phyloP scores from a whole-genome alignment of 1,284 basidiomycete species.

The Phlebopus sp. region DNA sequence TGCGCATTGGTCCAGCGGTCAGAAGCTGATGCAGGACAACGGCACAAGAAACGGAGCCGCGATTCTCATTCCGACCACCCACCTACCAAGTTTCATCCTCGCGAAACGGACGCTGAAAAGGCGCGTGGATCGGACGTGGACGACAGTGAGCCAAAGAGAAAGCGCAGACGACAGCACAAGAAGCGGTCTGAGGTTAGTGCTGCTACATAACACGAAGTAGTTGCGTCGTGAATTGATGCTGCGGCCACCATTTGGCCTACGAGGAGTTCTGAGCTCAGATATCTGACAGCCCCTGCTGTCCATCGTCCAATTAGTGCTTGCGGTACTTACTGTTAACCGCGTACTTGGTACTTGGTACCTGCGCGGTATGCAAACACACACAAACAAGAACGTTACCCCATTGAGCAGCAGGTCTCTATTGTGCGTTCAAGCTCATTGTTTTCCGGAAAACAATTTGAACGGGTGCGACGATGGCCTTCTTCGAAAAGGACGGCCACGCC shows the following conservation, averaged over 20 bases:
- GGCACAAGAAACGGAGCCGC: conserved; percentile 21
- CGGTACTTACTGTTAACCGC: too few species aligned
- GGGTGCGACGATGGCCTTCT: conserved; percentile 1
- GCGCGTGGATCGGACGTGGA: conserved; percentile 7
- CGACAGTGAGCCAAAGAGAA: conserved; percentile 27
- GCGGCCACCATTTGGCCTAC: too few species aligned
- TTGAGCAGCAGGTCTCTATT: neutral
- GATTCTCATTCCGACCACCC: conserved; percentile 3
- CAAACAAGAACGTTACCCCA: conserved; percentile 2
- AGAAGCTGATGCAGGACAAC: neutral
- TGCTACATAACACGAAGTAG: neutral
- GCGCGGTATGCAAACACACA: neutral
- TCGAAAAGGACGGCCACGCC: conserved; percentile 6
- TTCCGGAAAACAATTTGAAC: neutral
- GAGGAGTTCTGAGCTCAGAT: too few species aligned
- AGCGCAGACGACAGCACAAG: conserved; percentile 38
- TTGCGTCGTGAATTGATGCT: conserved; percentile 6
- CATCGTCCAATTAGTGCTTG: too few species aligned
- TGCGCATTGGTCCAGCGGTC: neutral
- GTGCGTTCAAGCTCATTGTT: conserved; percentile 20
- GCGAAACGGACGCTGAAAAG: conserved; percentile 3
- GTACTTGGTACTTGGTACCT: too few species aligned
- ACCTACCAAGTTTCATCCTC: conserved; percentile 9
- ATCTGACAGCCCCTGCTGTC: too few species aligned
- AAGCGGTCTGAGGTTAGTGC: conserved; percentile 13